Conservation (phyloP, 345 rosid species). For the Pugionium cornutum region DNA sequence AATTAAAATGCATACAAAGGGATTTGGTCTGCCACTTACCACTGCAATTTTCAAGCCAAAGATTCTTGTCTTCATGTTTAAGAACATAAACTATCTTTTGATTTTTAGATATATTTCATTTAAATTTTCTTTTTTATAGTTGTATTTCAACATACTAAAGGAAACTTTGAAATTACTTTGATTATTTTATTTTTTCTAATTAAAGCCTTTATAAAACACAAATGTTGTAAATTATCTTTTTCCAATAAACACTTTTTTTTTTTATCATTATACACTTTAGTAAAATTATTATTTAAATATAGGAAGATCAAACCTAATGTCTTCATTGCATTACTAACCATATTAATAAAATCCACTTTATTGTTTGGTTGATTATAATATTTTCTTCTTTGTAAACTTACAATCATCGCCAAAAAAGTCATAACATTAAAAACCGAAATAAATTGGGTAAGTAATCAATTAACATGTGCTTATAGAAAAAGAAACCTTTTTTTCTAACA, state of each 20-base stretch:
- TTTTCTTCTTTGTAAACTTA: conserved; percentile 12
- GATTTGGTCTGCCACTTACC: conserved; percentile 37
- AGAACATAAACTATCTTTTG: conserved; percentile 18
- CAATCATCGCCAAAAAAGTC: conserved; percentile 23
- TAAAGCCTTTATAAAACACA: no score
- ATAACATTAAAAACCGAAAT: conserved; percentile 23
- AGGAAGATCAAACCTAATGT: no score
- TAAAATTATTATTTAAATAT: no score
- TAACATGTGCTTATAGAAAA: conserved; percentile 25
- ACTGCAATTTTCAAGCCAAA: conserved; percentile 21
- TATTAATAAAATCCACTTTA: no score
- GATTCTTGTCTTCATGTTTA: conserved; percentile 35
- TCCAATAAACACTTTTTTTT: background rate
- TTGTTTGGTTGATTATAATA: no score
- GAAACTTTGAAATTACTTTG: no score
- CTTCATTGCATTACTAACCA: no score
- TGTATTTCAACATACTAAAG: background rate
- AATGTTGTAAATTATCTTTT: no score
- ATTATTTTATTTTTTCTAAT: no score
- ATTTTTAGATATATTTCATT: background rate
- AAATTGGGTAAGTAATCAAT: conserved; percentile 11
- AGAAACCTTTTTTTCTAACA: conserved; percentile 13
- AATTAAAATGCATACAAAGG: conserved; percentile 12
- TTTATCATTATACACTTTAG: no score
- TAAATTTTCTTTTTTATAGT: no score